These are phyloP conservation scores for Datisca glomerata DNA, from an alignment of 306 rosid species.

Conservation along the genomic window DNA sequence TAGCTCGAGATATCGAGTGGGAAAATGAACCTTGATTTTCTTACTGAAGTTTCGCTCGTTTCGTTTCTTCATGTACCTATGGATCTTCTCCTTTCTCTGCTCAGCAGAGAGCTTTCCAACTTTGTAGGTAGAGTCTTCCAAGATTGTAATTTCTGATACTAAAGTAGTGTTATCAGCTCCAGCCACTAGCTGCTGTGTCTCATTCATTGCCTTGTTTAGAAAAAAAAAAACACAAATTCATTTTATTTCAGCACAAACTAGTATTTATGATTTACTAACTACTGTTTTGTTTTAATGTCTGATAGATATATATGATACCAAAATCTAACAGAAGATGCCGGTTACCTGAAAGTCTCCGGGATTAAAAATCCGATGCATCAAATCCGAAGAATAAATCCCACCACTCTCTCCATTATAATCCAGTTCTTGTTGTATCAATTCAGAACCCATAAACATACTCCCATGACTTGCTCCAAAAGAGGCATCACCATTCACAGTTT, in stretches of 20 bases:
- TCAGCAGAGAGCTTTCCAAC: conserved; percentile 86
- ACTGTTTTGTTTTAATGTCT: too few species aligned
- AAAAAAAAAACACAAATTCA: background rate
- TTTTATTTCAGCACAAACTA: background rate
- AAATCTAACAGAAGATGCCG: too few species aligned
- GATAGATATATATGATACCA: too few species aligned
- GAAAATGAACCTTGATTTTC: conserved; percentile 67
- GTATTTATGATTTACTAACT: background rate
- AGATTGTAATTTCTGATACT: conserved; percentile 51
- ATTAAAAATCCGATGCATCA: conserved; percentile 44
- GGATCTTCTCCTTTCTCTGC: conserved; percentile 83
- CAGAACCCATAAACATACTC: conserved; percentile 38
- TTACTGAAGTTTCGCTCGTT: conserved; percentile 85
- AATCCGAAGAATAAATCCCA: conserved; percentile 46
- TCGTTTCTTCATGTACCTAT: conserved; percentile 87
- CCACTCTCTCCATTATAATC: conserved; percentile 65
- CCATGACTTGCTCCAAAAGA: conserved; percentile 20
- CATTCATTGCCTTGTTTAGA: conserved; percentile 33
- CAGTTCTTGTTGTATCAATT: conserved; percentile 53
- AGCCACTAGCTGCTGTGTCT: conserved; percentile 47
- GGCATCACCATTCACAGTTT: too few species aligned
- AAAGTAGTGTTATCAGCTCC: conserved; percentile 41
- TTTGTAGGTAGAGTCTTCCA: conserved; percentile 60
- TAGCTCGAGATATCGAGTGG: too few species aligned
- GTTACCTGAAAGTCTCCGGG: conserved; percentile 72